Evolutionary conservation across 163 green algal genomes (phyloP).

Genomic region (Chlorella variabilis): DNA sequence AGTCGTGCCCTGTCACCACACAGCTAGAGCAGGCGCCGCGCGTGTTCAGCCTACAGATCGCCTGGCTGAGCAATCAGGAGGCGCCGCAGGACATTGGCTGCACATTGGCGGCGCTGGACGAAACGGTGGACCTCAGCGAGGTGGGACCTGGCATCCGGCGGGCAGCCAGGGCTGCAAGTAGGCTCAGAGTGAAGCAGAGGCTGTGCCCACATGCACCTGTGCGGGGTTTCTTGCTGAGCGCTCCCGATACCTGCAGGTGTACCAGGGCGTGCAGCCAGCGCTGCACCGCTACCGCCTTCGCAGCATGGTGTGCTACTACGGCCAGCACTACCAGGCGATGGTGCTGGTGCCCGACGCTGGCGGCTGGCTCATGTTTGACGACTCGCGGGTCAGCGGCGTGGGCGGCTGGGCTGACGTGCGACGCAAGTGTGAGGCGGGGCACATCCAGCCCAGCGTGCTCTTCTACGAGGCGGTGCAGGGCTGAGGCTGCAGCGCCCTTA

Average conservation of each 20-base stretch:
- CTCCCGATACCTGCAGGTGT: no score
- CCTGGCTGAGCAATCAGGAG: constrained; percentile 28
- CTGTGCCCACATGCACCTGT: no score
- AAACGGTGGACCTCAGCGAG: constrained; percentile 43
- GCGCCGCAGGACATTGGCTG: background rate
- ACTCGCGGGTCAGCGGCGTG: constrained; percentile 49
- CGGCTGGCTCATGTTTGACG: constrained; percentile 60
- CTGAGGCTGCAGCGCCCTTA: no score
- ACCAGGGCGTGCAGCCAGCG: background rate
- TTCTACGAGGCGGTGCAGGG: no score
- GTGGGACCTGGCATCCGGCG: no score
- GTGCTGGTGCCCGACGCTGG: constrained; percentile 39
- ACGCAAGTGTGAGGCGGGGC: constrained; percentile 70
- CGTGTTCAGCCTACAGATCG: constrained; percentile 42
- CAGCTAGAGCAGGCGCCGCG: background rate
- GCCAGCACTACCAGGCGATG: constrained; percentile 57
- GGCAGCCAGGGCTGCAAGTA: no score
- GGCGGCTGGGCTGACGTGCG: constrained; percentile 67
- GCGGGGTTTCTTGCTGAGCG: no score
- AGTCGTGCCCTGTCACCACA: background rate
- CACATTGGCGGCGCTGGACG: constrained; percentile 19
- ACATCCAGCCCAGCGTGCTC: constrained; percentile 78
- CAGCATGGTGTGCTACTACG: constrained; percentile 64
- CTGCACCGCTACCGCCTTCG: constrained; percentile 41
- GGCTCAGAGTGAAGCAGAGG: no score